Evolutionary conservation across 2,329 filamentous ascomycete species (phyloP).

Genomic region (Endocalyx cinctus): DNA sequence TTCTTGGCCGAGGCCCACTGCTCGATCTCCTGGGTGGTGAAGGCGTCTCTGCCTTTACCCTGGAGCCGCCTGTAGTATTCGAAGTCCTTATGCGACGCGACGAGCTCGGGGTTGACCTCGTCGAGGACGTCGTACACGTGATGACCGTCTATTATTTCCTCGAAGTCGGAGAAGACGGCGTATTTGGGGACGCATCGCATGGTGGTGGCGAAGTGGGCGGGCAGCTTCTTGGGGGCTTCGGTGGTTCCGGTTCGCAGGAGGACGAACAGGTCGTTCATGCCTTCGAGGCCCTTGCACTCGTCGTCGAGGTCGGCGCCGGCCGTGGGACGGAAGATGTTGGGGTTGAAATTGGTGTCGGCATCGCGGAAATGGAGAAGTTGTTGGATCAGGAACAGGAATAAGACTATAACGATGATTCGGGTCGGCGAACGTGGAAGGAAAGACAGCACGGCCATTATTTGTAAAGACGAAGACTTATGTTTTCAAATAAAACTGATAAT

Average conservation of each 20-base stretch:
- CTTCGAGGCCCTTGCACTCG: conserved; percentile 24
- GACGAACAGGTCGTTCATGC: conserved; percentile 48
- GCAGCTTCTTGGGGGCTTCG: conserved; percentile 50
- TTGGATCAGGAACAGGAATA: conserved; percentile 14
- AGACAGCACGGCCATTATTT: conserved; percentile 4
- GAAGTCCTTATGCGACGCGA: conserved; percentile 41
- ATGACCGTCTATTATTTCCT: conserved; percentile 45
- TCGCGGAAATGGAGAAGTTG: conserved; percentile 18
- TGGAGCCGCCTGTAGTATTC: conserved; percentile 45
- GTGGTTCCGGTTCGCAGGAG: conserved; percentile 55
- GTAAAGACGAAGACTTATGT: no score
- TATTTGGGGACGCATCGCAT: conserved; percentile 51
- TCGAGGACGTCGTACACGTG: conserved; percentile 45
- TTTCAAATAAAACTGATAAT: no score
- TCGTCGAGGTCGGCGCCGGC: conserved; percentile 6
- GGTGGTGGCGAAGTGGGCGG: conserved; percentile 48
- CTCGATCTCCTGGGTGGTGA: conserved; percentile 27
- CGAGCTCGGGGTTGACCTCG: conserved; percentile 34
- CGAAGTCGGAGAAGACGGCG: conserved; percentile 55
- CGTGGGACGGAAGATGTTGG: no score
- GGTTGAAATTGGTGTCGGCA: background rate
- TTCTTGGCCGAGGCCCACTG: conserved; percentile 24
- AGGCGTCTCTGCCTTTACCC: conserved; percentile 35
- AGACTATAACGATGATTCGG: conserved; percentile 9
- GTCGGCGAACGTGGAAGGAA: conserved; percentile 10